Base-by-base conservation (phyloP, 208 protist genomes). In the Leishmania turanica region DNA sequence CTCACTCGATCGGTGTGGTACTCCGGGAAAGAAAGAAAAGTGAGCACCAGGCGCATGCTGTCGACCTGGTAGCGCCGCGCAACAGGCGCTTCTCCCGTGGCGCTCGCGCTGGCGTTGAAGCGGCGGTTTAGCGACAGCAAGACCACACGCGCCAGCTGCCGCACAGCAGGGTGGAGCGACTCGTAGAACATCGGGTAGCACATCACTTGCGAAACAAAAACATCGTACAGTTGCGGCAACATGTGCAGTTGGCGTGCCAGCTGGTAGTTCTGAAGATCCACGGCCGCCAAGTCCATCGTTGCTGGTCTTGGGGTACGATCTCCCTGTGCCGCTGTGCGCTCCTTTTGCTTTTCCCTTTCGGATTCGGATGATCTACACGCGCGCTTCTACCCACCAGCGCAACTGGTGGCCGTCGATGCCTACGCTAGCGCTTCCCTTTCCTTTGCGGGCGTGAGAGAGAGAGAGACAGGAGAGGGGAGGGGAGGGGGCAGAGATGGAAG, bases 231-330 rank as follows among this genome's bases (percentile, higher is more conserved):
- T 56, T 90, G 77, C 17, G 90, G 78, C 27, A 94, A 73, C 40
- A 96, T 53, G 77, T 94, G 91, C 69, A 96, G 87, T 69, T 94
- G 84, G 13, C 94, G 92, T 5, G 94, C 89, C 68, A 93, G 77
- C 74, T 96, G 89, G 76, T 95, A 95, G 72, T 84, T 84, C 6
- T 82, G 84, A 62, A 97, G 62, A 69, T 95, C 91, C 5, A 68
- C 74, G 49, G 78, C 82, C 0, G 88, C 78, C 24, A 78, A 65
- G 60, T 88, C 80, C 83, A 86, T 87, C 37, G 4, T 49, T 34
- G 42, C 68, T 72, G 34, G 24, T 0, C 21, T 13, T 13, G 3
- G 19, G 37, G 2, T 21, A 7, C 24, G 34, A 40, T 24, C 11
- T 72, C 68, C 68, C 37, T 34, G 42, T 13, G 42, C 27, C 17